Evolutionary conservation across 768 basidiomycete species (phyloP).

Genomic region (Tubosaeta sp.): DNA sequence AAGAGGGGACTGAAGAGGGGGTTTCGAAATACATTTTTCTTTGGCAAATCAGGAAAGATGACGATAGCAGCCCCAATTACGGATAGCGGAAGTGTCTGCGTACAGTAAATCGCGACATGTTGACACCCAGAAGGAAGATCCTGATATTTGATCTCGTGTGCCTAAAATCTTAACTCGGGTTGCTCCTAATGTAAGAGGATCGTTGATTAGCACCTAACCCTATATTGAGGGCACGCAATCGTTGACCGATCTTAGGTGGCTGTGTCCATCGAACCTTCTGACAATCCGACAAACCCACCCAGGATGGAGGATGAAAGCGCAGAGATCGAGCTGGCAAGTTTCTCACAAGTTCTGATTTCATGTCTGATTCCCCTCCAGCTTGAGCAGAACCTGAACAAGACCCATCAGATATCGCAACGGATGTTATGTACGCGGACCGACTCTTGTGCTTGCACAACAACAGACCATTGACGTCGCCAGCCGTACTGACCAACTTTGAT

Average conservation of each 20-base stretch:
- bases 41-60: background rate
- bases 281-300: background rate
- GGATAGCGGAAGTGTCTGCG: no score
- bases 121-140: no score
- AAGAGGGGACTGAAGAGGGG: background rate
- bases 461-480: constrained; percentile 40
- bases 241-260: background rate
- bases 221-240: background rate
- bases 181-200: no score
- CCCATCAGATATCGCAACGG: constrained; percentile 75
- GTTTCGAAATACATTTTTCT: background rate
- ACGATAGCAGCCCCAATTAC: background rate
- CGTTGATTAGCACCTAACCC: background rate
- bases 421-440: constrained; percentile 65
- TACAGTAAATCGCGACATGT: no score
- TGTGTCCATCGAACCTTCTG: background rate
- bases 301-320: constrained; percentile 26
- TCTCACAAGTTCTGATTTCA: background rate
- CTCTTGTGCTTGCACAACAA: background rate
- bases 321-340: constrained; percentile 22
- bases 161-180: background rate
- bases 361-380: no score
- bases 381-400: constrained; percentile 66
- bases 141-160: background rate
- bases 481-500: constrained; percentile 81